Base-by-base conservation (phyloP, 192 early-diverging fungal genomes). In the Backusella sp. region DNA sequence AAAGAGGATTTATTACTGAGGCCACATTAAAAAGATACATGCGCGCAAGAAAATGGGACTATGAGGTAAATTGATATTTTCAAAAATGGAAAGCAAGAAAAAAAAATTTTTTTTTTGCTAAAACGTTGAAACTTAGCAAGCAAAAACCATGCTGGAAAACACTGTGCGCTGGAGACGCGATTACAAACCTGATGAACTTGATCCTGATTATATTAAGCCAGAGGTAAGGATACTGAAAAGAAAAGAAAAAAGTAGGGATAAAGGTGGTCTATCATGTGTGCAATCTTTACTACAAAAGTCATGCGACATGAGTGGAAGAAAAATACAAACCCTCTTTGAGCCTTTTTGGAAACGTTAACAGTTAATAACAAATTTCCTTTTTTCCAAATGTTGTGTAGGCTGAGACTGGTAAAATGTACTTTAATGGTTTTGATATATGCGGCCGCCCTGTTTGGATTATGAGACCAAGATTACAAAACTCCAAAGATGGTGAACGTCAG, bases 151-250 rank as follows among this genome's bases (percentile, higher is more conserved):
- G 62, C 78, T 98, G 28, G 86, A 90, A 78, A 90, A 89, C 66
- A 93, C 93, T 21, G 83, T 98, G 34, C 82, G 85, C 73, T 98
- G 96, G 96, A 88, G 94, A 68, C 83, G 91, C 56, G 83, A 86
- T 2, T 93, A 90, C 73, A 80, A 88, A 26, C 95, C 96, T 23
- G 83, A 90, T 53, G 75, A 85, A 0, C 89, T 96, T 68, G 87
- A 90, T 26, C 86, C 92, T 5, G 90, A 93, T 8, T 89, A 89
- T 15, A 88, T 98, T 41, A 91, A 91, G 80, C 80, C 87, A 66
- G 96, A 97, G 84, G 88, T 90, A 72, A 23, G 70, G 35, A 46
- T 42, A n/a, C 26, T 37, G 8, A 23, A 62, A 62, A 28, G 12
- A 62, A 23, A 9, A 14, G 0, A 28, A 28, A 62, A 23, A 9